Evolutionary conservation across 345 rosid genomes (phyloP), one percentile per base, ranked within the genome.

Genomic region (Linum lewisii): DNA sequence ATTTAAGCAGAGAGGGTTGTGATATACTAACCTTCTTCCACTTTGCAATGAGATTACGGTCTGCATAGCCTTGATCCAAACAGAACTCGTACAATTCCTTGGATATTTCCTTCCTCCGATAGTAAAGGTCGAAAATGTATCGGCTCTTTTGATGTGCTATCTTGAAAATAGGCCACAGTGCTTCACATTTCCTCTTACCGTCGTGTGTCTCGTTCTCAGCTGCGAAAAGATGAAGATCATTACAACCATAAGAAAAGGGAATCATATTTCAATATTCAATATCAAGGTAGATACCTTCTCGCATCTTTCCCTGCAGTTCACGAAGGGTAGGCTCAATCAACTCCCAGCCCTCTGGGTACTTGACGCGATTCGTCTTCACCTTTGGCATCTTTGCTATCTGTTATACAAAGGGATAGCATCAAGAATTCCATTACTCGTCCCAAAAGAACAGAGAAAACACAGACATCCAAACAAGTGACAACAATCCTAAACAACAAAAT

Each of bases 161-260:
- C 73, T 86, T 84, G 70, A 84, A 86, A 36, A 83, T 86, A 51
- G 92, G 86, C 92, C 95, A 86, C 36, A 90, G 64, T 1, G 82
- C 70, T 69, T 90, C 90, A 54, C 92, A 84, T 61, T 86, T 86
- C 62, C 97, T 81, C 74, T 84, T 86, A 13, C 90, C 92, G 69
- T 86, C 92, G 66, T 81, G 89, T 1, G 90, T 63, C 69, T 90
- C 97, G 56, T 70, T 80, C 66, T 84, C 95, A 69, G 92, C 95
- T 89, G 81, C 64, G 59, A 51, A 70, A 64, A 47, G 29, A 14
- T 65, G 44, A 18, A 19, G 36, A 1, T 34, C 19, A 47, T 29
- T 8, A 14, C 2, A 6, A 14, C 24, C 21, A 18, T 52, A 6
- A 52, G 4, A 4, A 14, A 42, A 42, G 47, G 16, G 45, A 8